phyloP scores from a whole-genome alignment of 805 yeast species.

The Pichia cabralensis region DNA sequence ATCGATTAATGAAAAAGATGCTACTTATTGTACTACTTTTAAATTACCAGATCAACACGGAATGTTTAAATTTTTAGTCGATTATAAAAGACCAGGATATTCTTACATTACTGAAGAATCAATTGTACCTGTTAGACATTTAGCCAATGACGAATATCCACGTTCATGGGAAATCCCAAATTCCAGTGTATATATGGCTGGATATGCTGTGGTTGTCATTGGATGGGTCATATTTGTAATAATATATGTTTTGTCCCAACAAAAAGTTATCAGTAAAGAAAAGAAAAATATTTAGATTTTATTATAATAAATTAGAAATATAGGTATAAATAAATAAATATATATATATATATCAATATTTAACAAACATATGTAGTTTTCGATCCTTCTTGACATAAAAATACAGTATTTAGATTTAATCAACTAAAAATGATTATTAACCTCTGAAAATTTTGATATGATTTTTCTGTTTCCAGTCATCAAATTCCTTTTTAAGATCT shows the following conservation, averaged over 20 bases:
- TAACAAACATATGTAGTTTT: not conserved
- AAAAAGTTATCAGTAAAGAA: too few relatives aligned
- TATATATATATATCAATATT: not conserved
- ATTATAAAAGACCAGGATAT: constrained; percentile 71
- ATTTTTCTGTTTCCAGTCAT: constrained; percentile 39
- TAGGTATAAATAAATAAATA: too few relatives aligned
- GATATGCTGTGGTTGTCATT: constrained; percentile 55
- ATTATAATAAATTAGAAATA: not conserved
- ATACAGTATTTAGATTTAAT: too few relatives aligned
- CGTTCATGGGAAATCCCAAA: constrained; percentile 90
- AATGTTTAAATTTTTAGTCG: constrained; percentile 75
- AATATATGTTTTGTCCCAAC: constrained; percentile 45
- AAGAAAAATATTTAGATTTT: too few relatives aligned
- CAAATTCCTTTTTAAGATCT: constrained; percentile 32
- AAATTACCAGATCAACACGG: constrained; percentile 94
- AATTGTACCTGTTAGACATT: constrained; percentile 80
- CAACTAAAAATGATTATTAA: too few relatives aligned
- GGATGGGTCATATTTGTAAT: constrained; percentile 76
- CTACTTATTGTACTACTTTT: constrained; percentile 46
- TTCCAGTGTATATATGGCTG: constrained; percentile 81
- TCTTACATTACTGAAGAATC: constrained; percentile 55
- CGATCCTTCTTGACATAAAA: not conserved
- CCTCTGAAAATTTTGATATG: constrained; percentile 37
- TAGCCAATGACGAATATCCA: constrained; percentile 90
- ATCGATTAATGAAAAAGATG: constrained; percentile 31